Evolutionary conservation across 345 rosid genomes (phyloP).

Genomic region (Heritiera fomes): DNA sequence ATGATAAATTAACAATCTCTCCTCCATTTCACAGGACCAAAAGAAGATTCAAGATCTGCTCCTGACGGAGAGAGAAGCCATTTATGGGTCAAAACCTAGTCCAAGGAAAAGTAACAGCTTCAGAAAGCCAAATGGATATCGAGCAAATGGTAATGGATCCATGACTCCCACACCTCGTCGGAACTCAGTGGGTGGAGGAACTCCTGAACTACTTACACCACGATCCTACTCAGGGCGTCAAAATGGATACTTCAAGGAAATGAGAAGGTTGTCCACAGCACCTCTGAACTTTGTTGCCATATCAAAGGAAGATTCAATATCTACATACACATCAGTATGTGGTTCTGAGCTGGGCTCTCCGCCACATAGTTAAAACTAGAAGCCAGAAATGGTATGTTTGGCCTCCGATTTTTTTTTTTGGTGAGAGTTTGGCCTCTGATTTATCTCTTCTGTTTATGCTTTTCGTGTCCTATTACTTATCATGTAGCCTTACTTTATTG

Average conservation of each 20-base stretch:
- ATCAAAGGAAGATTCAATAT: constrained; percentile 85
- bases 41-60: constrained; percentile 95
- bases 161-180: constrained; percentile 88
- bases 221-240: constrained; percentile 90
- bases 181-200: constrained; percentile 60
- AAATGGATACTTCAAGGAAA: constrained; percentile 83
- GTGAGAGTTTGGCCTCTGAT: constrained; percentile 3
- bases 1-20: neutral
- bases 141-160: constrained; percentile 83
- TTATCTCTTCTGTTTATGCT: neutral
- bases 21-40: constrained; percentile 62
- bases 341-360: constrained; percentile 91
- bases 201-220: constrained; percentile 89
- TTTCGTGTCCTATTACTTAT: neutral
- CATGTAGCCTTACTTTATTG: neutral
- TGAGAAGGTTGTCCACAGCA: constrained; percentile 75
- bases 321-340: constrained; percentile 74
- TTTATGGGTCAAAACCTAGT: constrained; percentile 93
- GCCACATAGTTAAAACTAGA: constrained; percentile 48
- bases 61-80: constrained; percentile 77
- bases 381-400: constrained; percentile 33
- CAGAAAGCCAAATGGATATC: constrained; percentile 73
- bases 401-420: too few relatives aligned
- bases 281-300: constrained; percentile 84
- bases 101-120: constrained; percentile 86